Conservation (phyloP, 306 rosid genomes). For the Purshia tridentata region DNA sequence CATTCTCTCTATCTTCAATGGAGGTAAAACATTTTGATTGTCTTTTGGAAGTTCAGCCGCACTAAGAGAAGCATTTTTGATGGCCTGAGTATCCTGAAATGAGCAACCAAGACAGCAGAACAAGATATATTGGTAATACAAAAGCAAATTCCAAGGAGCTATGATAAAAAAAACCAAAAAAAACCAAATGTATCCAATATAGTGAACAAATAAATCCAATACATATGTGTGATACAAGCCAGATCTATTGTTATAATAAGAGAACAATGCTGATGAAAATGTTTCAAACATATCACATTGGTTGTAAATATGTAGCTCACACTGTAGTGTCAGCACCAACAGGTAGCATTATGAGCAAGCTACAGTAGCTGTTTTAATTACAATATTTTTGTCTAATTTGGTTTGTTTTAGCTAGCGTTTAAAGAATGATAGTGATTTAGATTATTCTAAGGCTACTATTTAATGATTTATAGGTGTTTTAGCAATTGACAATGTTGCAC, state of each 20-base stretch:
- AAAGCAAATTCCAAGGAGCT: background rate
- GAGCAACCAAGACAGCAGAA: conserved; percentile 16
- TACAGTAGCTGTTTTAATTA: background rate
- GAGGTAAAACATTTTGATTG: conserved; percentile 46
- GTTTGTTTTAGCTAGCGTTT: background rate
- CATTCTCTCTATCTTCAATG: conserved; percentile 75
- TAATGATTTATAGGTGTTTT: background rate
- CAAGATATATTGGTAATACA: conserved; percentile 5
- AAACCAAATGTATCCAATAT: background rate
- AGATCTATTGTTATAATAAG: background rate
- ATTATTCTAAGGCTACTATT: background rate
- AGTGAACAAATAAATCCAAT: background rate
- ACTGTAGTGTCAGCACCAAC: background rate
- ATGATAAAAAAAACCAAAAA: background rate
- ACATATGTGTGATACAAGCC: background rate
- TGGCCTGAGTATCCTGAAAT: conserved; percentile 59
- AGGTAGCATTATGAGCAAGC: background rate
- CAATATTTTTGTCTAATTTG: background rate
- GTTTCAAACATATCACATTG: background rate
- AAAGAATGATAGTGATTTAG: background rate
- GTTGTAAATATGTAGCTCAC: background rate
- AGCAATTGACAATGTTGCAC: background rate
- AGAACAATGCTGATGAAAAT: background rate
- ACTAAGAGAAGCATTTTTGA: conserved; percentile 45
- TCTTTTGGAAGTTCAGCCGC: conserved; percentile 63